Conservation (phyloP, 495 filamentous ascomycete species). For the Glarea lozoyensis region DNA sequence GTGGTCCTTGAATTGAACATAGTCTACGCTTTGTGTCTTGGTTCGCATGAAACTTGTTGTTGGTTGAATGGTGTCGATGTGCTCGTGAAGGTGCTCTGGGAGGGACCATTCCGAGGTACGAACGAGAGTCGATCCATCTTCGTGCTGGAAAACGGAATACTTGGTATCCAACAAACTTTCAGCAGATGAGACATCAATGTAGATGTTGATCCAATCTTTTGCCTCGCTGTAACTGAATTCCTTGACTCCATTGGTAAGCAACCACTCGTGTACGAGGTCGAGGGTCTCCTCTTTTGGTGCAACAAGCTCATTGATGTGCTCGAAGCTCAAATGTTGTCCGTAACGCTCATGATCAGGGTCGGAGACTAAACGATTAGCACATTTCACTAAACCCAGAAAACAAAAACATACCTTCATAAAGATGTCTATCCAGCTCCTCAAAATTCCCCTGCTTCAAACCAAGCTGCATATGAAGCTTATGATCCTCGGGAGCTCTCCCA, state of each 20-base stretch:
- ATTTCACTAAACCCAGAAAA: too few relatives aligned
- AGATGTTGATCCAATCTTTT: slow-evolving; percentile 39
- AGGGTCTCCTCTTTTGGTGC: slow-evolving; percentile 33
- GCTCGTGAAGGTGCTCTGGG: slow-evolving; percentile 42
- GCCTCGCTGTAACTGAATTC: slow-evolving; percentile 36
- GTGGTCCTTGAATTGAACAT: slow-evolving; percentile 5
- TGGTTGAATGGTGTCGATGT: slow-evolving; percentile 57
- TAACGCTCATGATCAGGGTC: slow-evolving; percentile 32
- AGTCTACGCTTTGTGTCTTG: slow-evolving; percentile 15
- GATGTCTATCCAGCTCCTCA: slow-evolving; percentile 36
- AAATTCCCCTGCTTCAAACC: slow-evolving; percentile 42
- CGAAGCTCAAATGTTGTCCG: slow-evolving; percentile 34
- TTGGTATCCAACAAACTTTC: slow-evolving; percentile 50
- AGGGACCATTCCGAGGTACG: slow-evolving; percentile 40
- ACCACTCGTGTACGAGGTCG: slow-evolving; percentile 36
- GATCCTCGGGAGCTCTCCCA: slow-evolving; percentile 29
- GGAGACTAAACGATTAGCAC: slow-evolving; percentile 21
- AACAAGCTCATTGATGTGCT: slow-evolving; percentile 22
- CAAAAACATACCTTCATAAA: slow-evolving; percentile 33
- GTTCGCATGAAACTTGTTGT: slow-evolving; percentile 51
- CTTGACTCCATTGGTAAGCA: slow-evolving; percentile 36
- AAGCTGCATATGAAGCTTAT: slow-evolving; percentile 38
- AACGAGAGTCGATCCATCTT: slow-evolving; percentile 24
- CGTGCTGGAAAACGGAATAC: slow-evolving; percentile 49
- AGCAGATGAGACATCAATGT: slow-evolving; percentile 39